Evolutionary conservation across 306 rosid genomes (phyloP), one percentile per base, ranked within the genome.

Genomic region (Vigna angularis): DNA sequence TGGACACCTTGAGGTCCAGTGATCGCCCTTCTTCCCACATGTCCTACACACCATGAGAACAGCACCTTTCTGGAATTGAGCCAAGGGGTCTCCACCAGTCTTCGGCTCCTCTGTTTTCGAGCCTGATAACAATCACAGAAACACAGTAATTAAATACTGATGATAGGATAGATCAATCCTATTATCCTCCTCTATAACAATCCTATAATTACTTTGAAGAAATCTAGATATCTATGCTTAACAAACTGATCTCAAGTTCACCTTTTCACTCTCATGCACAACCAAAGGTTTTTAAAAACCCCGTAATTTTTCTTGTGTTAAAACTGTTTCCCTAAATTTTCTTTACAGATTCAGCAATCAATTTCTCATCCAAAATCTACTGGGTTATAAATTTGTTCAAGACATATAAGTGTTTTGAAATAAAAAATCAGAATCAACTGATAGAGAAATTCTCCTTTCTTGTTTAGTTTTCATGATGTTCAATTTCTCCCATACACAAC

Each of bases 11-110:
- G 98, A 89, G 58, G 97, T 94, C 98, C 98, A 94, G 79, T 94
- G 97, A 64, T 94, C 98, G 62, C 98, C 98, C 81, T 95, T 92
- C 87, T 89, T 95, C 47, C 98, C 96, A 78, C 98, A 95, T 17
- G 93, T 91, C 70, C 97, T 87, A 83, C 98, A 95, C 18, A 95
- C 88, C 94, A 89, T 95, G 40, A 95, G 97, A 76, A 89, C 94
- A 63, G 97, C 96, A 76, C 97, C 93, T 40, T 86, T 91, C 5
- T 85, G 82, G 45, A 88, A 70, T 72, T 81, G 90, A 22, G 83
- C 59, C 74, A 93, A 44, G 0, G 97, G 66, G 47, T 90, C 97
- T 76, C 90, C 89, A 9, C 84, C 81, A 80, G 17, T 78, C 88
- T 91, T 92, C 7, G 95, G 76, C 57, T 92, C 98, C 74, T 94